phyloP scores from a whole-genome alignment of 1,284 basidiomycete genomes.

The Moesziomyces parantarcticus region DNA sequence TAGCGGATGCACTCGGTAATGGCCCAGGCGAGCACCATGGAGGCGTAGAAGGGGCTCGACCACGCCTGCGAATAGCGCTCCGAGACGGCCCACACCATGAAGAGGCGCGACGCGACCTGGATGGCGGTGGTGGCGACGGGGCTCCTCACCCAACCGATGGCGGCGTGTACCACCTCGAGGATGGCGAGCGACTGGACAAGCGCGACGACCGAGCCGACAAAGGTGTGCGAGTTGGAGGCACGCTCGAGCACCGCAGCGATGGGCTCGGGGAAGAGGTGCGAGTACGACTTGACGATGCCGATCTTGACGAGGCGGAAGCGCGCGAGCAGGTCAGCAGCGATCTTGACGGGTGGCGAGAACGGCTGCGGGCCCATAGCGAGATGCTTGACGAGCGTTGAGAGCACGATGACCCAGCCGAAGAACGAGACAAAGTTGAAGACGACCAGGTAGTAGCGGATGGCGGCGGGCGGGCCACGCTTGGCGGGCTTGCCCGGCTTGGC shows the following conservation, averaged over 20 bases:
- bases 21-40: constrained; percentile 94
- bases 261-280: constrained; percentile 40
- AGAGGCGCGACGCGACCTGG: constrained; percentile 88
- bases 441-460: constrained; percentile 50
- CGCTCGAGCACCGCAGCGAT: constrained; percentile 48
- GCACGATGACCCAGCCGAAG: constrained; percentile 59
- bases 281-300: constrained; percentile 42
- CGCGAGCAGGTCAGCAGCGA: constrained; percentile 33
- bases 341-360: constrained; percentile 31
- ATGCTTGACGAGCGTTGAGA: constrained; percentile 57
- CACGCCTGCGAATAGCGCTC: constrained; percentile 59
- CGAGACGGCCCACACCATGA: constrained; percentile 80
- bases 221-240: constrained; percentile 46
- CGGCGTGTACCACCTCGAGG: constrained; percentile 74
- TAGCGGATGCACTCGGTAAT: constrained; percentile 92
- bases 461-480: constrained; percentile 32
- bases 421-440: constrained; percentile 59
- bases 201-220: constrained; percentile 55
- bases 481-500: constrained; percentile 21
- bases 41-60: constrained; percentile 82
- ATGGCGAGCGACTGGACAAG: constrained; percentile 59
- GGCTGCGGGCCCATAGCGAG: constrained; percentile 49
- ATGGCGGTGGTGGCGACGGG: constrained; percentile 82
- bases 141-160: constrained; percentile 84
- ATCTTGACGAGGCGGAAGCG: constrained; percentile 53